Evolutionary conservation across 129 eudicot species (phyloP).

Genomic region (Arctium minus): DNA sequence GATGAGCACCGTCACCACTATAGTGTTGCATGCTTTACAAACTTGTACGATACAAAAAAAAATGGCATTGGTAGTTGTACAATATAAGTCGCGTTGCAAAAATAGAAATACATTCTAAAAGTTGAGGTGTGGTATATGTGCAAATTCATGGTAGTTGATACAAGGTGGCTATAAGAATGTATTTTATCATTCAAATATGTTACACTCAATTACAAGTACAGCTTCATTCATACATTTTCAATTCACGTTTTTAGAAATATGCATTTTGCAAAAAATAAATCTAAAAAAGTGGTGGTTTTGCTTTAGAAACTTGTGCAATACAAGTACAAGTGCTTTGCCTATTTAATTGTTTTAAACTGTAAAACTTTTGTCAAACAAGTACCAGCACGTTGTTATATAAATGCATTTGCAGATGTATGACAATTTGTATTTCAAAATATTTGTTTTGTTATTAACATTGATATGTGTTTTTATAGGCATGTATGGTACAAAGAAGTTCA

Average conservation of each 20-base stretch:
- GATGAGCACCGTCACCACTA: not conserved
- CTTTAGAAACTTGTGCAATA: not conserved
- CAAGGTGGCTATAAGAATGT: not conserved
- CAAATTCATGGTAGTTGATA: not conserved
- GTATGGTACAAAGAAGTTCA: not conserved
- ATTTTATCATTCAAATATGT: not conserved
- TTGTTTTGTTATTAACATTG: not conserved
- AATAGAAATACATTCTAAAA: not conserved
- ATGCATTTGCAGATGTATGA: not conserved
- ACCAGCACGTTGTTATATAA: not conserved
- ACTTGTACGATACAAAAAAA: not conserved
- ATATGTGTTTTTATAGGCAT: not conserved
- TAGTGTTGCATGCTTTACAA: not conserved
- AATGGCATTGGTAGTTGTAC: not conserved
- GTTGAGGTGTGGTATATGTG: not conserved
- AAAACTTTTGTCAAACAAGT: not conserved
- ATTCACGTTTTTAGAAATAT: not conserved
- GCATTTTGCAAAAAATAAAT: not conserved
- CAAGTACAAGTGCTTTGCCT: not conserved
- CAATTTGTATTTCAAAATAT: not conserved
- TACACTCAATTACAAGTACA: not conserved
- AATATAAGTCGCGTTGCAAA: not conserved
- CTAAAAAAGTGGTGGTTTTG: not conserved
- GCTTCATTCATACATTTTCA: not conserved
- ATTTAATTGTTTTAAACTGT: not conserved